These are phyloP conservation scores for Platanus orientalis DNA, from an alignment of 164 flowering plant species.

Conservation along the genomic window DNA sequence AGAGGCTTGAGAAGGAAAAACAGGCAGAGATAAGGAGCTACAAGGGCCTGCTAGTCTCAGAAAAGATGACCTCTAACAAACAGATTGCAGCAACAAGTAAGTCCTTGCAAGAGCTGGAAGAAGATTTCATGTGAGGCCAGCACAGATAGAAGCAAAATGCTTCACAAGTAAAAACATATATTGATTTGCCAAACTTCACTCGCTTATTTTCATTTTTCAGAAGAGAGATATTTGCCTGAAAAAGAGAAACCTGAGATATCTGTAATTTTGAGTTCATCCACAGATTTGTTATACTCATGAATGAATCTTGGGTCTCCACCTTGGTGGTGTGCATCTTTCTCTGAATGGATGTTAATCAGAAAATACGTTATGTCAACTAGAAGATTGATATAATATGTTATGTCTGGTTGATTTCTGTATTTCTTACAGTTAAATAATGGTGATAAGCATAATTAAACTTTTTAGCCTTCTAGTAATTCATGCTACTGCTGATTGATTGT, in stretches of 20 bases:
- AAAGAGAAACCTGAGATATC: neutral
- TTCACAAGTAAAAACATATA: neutral
- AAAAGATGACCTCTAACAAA: slow-evolving; percentile 96
- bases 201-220: neutral
- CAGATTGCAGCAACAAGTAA: slow-evolving; percentile 72
- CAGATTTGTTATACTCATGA: neutral
- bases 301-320: neutral
- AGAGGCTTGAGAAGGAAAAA: slow-evolving; percentile 86
- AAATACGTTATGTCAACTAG: neutral
- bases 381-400: neutral
- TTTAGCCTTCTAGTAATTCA: too few relatives aligned
- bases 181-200: neutral
- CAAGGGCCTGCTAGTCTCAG: slow-evolving; percentile 92
- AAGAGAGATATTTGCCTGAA: neutral
- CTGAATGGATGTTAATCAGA: neutral
- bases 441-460: too few relatives aligned
- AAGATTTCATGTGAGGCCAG: slow-evolving; percentile 77
- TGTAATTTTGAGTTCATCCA: neutral
- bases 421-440: neutral
- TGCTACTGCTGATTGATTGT: too few relatives aligned
- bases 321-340: too few relatives aligned
- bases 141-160: neutral
- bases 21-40: slow-evolving; percentile 94
- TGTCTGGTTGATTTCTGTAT: neutral
- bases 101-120: slow-evolving; percentile 91